Conservation (phyloP, 257 asterid species). For the Anisodus tanguticus region DNA sequence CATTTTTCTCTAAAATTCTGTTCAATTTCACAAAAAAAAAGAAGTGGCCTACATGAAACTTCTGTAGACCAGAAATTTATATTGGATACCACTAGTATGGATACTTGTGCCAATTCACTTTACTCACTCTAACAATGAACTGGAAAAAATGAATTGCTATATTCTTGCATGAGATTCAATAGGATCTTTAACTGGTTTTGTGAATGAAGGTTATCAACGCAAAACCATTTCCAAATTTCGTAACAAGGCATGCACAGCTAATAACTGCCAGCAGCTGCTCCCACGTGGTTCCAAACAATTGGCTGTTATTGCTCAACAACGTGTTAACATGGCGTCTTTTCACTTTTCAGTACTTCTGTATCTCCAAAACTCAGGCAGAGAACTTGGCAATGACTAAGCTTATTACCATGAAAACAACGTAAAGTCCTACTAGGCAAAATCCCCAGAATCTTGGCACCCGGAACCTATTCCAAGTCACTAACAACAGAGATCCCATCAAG, state of each 20-base stretch:
- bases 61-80: slow-evolving; percentile 6
- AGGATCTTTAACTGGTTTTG: not conserved
- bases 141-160: not conserved
- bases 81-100: not conserved
- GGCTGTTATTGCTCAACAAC: not conserved
- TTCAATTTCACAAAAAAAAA: not conserved
- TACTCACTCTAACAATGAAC: not conserved
- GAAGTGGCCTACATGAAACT: not conserved
- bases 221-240: slow-evolving; percentile 3
- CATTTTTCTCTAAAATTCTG: not conserved
- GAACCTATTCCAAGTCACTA: slow-evolving; percentile 87
- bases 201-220: not conserved
- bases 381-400: slow-evolving; percentile 73
- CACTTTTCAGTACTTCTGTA: slow-evolving; percentile 8
- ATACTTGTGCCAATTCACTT: not conserved
- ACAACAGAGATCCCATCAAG: slow-evolving; percentile 93
- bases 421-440: slow-evolving; percentile 88
- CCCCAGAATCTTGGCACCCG: slow-evolving; percentile 99
- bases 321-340: not conserved
- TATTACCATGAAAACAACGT: slow-evolving; percentile 62
- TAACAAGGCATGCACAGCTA: not conserved
- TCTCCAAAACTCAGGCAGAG: slow-evolving; percentile 45
- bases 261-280: not conserved
- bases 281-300: not conserved
- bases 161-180: slow-evolving; percentile 13